Conservation (phyloP, 352 stramenopile species). For the Pythium myriotylum region DNA sequence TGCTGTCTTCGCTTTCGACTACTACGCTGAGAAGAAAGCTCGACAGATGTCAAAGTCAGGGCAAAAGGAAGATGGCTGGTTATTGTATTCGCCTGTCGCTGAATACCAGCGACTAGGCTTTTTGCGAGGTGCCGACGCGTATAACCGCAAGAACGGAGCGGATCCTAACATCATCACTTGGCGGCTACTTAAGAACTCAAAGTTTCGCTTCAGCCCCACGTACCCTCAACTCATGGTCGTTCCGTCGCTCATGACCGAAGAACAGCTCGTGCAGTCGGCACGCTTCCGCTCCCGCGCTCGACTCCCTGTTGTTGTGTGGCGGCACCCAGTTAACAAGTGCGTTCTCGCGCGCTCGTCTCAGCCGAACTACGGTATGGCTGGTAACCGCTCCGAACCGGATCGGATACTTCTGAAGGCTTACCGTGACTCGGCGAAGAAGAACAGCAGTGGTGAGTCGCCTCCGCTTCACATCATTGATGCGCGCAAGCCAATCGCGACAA, state of each 20-base stretch:
- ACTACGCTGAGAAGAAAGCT: conserved; percentile 70
- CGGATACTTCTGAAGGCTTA: conserved; percentile 88
- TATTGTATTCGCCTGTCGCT: conserved; percentile 77
- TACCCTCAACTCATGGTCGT: conserved; percentile 96
- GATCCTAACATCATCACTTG: conserved; percentile 59
- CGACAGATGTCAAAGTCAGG: conserved; percentile 22
- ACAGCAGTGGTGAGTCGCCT: conserved; percentile 64
- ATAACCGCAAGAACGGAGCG: conserved; percentile 28
- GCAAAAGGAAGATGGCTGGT: conserved; percentile 79
- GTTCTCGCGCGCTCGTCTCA: conserved; percentile 95
- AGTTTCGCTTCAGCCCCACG: conserved; percentile 92
- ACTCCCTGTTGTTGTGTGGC: conserved; percentile 93
- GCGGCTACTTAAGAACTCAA: conserved; percentile 88
- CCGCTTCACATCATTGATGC: conserved; percentile 87
- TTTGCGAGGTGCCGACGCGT: conserved; percentile 39
- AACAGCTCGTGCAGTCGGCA: conserved; percentile 87
- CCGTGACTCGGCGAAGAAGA: conserved; percentile 84
- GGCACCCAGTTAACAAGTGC: conserved; percentile 90
- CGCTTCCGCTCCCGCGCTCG: conserved; percentile 93
- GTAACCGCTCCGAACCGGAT: conserved; percentile 93
- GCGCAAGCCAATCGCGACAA: conserved; percentile 78
- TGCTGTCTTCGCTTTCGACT: conserved; percentile 82
- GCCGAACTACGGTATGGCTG: conserved; percentile 96
- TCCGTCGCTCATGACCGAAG: conserved; percentile 92
- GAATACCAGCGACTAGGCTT: conserved; percentile 88